These are phyloP conservation scores for Umbellularia californica DNA, from an alignment of 164 flowering plant species.

Conservation along the genomic window DNA sequence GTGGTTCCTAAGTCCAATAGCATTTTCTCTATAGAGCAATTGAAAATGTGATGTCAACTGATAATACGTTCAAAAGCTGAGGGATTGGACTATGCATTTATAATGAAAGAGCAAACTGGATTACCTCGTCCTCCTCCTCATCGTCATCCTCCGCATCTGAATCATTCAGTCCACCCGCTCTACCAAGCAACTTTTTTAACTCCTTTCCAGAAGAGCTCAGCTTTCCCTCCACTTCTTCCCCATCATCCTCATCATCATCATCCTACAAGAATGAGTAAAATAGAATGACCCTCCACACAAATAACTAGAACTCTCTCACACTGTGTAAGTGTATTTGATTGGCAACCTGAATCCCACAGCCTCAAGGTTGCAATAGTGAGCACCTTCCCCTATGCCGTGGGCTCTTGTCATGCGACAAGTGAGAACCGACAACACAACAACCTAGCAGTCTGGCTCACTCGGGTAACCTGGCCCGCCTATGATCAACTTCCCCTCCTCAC, in stretches of 20 bases:
- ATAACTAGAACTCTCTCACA: neutral
- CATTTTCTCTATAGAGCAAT: neutral
- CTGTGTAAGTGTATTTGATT: too few relatives aligned
- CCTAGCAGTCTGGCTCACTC: too few relatives aligned
- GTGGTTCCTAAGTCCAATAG: neutral
- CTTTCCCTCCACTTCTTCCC: constrained; percentile 73
- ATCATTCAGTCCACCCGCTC: constrained; percentile 62
- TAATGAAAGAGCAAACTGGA: constrained; percentile 6
- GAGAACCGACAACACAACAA: too few relatives aligned
- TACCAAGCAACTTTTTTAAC: constrained; percentile 82
- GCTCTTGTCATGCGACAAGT: too few relatives aligned
- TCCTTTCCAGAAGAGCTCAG: constrained; percentile 96
- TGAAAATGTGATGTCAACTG: neutral
- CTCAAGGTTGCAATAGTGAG: neutral
- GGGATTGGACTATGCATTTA: neutral
- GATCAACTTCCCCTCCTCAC: too few relatives aligned
- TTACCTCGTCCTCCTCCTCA: constrained; percentile 82
- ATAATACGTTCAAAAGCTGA: neutral
- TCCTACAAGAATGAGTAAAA: constrained; percentile 44
- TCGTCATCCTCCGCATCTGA: constrained; percentile 92
- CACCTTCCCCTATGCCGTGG: too few relatives aligned
- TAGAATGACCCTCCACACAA: neutral
- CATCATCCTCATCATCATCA: constrained; percentile 79
- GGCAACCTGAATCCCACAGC: neutral
- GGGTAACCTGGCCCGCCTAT: too few relatives aligned